These are phyloP conservation scores for Nicotiana paniculata DNA, from an alignment of 257 asterid species.

Conservation along the genomic window DNA sequence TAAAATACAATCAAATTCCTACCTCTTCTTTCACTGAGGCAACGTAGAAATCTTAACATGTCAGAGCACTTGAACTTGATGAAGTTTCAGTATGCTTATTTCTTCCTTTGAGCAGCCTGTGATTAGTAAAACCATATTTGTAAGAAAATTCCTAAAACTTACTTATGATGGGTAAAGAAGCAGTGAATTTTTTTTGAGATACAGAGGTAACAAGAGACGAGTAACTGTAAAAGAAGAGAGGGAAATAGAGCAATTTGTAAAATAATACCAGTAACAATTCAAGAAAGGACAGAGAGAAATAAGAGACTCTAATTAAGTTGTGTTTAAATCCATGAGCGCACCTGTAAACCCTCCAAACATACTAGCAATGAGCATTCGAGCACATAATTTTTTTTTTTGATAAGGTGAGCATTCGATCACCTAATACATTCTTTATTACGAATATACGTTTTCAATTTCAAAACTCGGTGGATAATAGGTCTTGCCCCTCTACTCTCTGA, in stretches of 20 bases:
- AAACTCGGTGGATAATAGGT: too few relatives aligned
- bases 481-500: neutral
- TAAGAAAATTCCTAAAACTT: neutral
- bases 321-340: neutral
- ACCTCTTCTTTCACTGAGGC: neutral
- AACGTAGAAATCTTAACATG: neutral
- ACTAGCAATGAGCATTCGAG: neutral
- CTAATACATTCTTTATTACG: too few relatives aligned
- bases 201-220: neutral
- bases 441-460: too few relatives aligned
- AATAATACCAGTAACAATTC: neutral
- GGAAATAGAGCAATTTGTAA: neutral
- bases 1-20: neutral
- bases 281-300: neutral
- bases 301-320: neutral
- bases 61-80: neutral
- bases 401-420: too few relatives aligned
- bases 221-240: neutral
- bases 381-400: too few relatives aligned
- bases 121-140: neutral
- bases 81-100: constrained; percentile 5
- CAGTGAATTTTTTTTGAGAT: neutral
- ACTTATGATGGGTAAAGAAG: neutral
- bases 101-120: constrained; percentile 24
- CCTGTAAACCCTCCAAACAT: neutral